phyloP scores from a whole-genome alignment of 768 basidiomycete species.

The Collybia sordida region DNA sequence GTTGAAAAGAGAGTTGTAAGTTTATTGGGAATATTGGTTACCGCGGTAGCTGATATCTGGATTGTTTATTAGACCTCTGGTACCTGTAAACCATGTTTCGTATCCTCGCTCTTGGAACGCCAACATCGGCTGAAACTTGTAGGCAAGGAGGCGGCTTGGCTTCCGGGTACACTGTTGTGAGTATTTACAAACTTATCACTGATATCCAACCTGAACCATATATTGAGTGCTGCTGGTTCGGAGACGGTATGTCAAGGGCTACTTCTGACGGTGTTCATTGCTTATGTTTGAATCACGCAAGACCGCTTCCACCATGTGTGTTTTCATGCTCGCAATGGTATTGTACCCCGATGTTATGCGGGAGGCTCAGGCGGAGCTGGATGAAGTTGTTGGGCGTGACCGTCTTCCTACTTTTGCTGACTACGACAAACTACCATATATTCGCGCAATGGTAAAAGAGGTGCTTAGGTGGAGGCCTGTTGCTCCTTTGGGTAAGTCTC shows the following conservation, averaged over 20 bases:
- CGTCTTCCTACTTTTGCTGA: constrained; percentile 3
- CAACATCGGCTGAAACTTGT: background rate
- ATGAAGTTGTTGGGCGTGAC: background rate
- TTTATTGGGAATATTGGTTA: background rate
- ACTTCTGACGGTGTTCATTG: too few species aligned
- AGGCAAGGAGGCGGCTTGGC: background rate
- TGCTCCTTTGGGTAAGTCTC: background rate
- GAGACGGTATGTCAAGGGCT: background rate
- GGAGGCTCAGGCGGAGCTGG: constrained; percentile 1
- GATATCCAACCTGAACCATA: background rate
- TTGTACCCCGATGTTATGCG: constrained; percentile 4
- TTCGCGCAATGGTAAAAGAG: constrained; percentile 3
- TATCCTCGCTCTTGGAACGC: background rate
- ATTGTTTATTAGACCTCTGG: background rate
- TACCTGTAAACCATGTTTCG: background rate
- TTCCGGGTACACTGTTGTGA: constrained; percentile 1
- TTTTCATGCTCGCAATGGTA: constrained; percentile 1
- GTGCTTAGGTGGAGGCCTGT: constrained; percentile 4
- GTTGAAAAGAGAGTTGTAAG: background rate
- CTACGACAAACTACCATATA: background rate
- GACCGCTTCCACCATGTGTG: background rate
- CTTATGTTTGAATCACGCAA: too few species aligned
- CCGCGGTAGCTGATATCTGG: background rate
- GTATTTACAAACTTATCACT: background rate
- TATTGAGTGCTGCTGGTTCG: background rate